Conservation (phyloP, 2,329 filamentous ascomycete species). For the Akanthomyces lecanii region DNA sequence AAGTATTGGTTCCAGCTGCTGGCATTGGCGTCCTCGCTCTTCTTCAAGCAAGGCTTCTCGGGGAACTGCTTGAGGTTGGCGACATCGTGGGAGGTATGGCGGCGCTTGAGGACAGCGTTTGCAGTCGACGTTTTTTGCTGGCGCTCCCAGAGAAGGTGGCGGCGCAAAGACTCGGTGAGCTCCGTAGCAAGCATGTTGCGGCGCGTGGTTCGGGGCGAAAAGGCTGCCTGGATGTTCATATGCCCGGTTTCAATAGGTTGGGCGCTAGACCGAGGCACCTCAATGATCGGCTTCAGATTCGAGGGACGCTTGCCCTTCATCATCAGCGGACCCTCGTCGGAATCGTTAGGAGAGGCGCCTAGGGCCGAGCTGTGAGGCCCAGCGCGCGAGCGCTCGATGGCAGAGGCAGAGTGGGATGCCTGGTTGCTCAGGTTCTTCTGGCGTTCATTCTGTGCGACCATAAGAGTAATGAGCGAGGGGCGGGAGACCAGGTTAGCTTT, state of each 20-base stretch:
- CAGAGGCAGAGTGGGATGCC: constrained; percentile 62
- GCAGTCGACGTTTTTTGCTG: constrained; percentile 89
- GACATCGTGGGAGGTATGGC: constrained; percentile 87
- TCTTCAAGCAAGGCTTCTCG: constrained; percentile 57
- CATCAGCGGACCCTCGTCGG: constrained; percentile 58
- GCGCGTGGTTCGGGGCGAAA: constrained; percentile 87
- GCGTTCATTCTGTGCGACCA: constrained; percentile 75
- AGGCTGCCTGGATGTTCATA: constrained; percentile 61
- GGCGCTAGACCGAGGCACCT: constrained; percentile 60
- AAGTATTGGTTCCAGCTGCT: constrained; percentile 85
- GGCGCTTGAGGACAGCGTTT: constrained; percentile 82
- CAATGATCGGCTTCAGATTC: constrained; percentile 51
- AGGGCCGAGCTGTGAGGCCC: constrained; percentile 40
- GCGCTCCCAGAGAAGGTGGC: constrained; percentile 90
- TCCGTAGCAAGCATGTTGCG: constrained; percentile 95
- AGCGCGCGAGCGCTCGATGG: constrained; percentile 62
- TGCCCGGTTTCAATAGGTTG: constrained; percentile 78
- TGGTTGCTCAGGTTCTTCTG: constrained; percentile 64
- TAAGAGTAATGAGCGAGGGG: constrained; percentile 82
- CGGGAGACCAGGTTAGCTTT: constrained; percentile 78
- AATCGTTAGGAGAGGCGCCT: constrained; percentile 52
- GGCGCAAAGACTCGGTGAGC: constrained; percentile 85
- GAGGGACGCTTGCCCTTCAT: constrained; percentile 56
- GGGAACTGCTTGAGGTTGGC: constrained; percentile 83
- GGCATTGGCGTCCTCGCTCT: constrained; percentile 59